Conservation (phyloP, 768 basidiomycete species). For the Leccinellum rugosiceps region DNA sequence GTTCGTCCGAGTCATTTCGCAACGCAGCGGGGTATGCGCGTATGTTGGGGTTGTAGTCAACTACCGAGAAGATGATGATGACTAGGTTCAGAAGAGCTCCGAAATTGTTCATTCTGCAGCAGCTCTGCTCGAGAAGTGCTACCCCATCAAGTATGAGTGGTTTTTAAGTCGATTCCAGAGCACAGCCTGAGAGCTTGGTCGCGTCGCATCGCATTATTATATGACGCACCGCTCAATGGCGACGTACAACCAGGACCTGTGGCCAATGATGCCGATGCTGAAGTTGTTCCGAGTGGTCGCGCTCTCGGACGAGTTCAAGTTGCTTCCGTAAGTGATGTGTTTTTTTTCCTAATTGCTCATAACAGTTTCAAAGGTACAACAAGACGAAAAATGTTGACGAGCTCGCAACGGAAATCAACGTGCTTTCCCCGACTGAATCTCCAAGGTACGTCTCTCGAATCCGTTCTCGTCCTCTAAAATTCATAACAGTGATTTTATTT, state of each 20-base stretch:
- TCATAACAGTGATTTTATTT: neutral
- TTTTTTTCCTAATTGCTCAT: neutral
- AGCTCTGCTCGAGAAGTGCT: slow-evolving; percentile 88
- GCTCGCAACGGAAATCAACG: slow-evolving; percentile 95
- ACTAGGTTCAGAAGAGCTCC: slow-evolving; percentile 85
- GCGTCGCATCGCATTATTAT: too few relatives aligned
- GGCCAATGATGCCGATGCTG: slow-evolving; percentile 79
- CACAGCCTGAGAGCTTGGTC: too few relatives aligned
- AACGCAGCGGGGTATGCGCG: slow-evolving; percentile 71
- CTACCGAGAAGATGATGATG: slow-evolving; percentile 82
- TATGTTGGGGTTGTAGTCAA: slow-evolving; percentile 88
- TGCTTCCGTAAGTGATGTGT: slow-evolving; percentile 59
- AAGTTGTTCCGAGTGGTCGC: slow-evolving; percentile 96
- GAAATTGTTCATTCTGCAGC: slow-evolving; percentile 95
- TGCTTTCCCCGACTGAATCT: slow-evolving; percentile 95
- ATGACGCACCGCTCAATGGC: too few relatives aligned
- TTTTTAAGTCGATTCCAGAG: too few relatives aligned
- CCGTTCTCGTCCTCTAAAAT: neutral
- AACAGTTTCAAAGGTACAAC: slow-evolving; percentile 37
- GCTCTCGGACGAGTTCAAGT: slow-evolving; percentile 91
- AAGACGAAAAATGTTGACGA: slow-evolving; percentile 93
- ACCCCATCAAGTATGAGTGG: too few relatives aligned
- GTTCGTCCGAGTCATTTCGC: too few relatives aligned
- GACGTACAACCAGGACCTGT: slow-evolving; percentile 91
- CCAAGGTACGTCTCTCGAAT: slow-evolving; percentile 47